Evolutionary conservation across 2,329 filamentous ascomycete genomes (phyloP), one percentile per base, ranked within the genome.

Genomic region (Alternaria viburni): DNA sequence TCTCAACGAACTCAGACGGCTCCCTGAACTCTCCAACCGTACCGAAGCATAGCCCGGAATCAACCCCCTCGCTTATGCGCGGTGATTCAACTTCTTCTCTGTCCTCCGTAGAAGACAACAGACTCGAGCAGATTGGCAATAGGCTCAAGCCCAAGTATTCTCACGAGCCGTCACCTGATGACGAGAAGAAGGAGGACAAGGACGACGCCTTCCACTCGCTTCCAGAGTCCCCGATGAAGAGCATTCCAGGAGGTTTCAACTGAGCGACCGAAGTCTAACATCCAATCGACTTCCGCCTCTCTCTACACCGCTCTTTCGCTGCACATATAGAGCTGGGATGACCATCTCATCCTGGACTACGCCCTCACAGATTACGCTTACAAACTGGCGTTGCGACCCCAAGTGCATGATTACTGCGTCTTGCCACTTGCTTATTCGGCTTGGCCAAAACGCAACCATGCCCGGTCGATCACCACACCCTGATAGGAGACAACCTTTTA

Each of bases 141-240:
- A 65, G 62, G 25, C 64, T 77, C 21, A 71, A 74, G 57, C 74
- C 73, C 9, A 75, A 77, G 64, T 60, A 69, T 23, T 62, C 59
- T 6, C 61, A 67, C 9, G 65, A 69, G 36, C 25, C 64, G 6
- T 62, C 73, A 45, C 59, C 68, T 15, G 69, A 69, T 15, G 57
- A 64, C 5, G 51, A 66, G 19, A 63, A 65, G 55, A 68, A 64
- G 59, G 61, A 72, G 21, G 69, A 76, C 15, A 76, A 80, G 49
- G 69, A 77, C 6, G 75, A 84, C 3, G 79, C 80, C 25, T 82
- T 84, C 57, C 78, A 82, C 57, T 82, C 83, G 3, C 74, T 79
- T 36, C 79, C 80, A 9, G 74, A 74, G 21, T 80, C 79, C 19
- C 75, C 75, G 2, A 61, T 71, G 19, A 77, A 77, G 67, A 58